A percentile compares a stretch with the other conserved stretches of the same genome.
Evolutionary conservation across 306 rosid genomes (phyloP).

Genomic region (Styphnolobium japonicum): DNA sequence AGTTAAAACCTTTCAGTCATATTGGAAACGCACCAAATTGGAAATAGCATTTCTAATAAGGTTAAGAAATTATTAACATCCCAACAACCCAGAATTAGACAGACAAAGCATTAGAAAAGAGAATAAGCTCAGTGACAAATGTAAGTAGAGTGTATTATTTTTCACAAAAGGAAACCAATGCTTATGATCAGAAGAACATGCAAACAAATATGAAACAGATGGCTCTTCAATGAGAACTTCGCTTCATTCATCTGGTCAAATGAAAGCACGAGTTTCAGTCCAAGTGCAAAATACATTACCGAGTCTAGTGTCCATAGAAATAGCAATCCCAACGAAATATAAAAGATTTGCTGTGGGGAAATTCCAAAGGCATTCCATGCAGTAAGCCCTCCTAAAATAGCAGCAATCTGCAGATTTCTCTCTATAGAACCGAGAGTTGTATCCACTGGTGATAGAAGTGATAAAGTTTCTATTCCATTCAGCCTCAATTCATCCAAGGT

Average conservation of each 20-base stretch:
- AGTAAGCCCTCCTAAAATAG: constrained; percentile 59
- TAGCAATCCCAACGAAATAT: constrained; percentile 56
- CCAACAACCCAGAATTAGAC: background rate
- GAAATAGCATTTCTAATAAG: background rate
- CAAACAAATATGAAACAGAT: background rate
- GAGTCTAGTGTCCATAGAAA: constrained; percentile 79
- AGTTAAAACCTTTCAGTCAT: background rate
- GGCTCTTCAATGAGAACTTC: background rate
- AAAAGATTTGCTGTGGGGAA: constrained; percentile 58
- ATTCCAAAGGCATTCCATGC: constrained; percentile 62
- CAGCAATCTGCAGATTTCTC: constrained; percentile 71
- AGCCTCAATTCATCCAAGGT: constrained; percentile 89
- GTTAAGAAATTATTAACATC: background rate
- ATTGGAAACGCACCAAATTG: background rate
- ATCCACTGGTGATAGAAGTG: constrained; percentile 85
- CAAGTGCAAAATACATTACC: constrained; percentile 38
- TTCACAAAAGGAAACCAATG: background rate
- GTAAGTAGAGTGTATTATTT: background rate
- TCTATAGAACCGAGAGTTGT: constrained; percentile 83
- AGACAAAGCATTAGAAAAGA: background rate
- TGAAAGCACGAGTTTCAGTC: background rate
- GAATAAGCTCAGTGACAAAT: background rate
- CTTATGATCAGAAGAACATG: background rate
- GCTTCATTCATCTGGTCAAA: background rate
- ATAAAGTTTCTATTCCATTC: constrained; percentile 70